Evolutionary conservation across 108 stramenopile genomes (phyloP).

Genomic region (Stephanodiscus minutulus): DNA sequence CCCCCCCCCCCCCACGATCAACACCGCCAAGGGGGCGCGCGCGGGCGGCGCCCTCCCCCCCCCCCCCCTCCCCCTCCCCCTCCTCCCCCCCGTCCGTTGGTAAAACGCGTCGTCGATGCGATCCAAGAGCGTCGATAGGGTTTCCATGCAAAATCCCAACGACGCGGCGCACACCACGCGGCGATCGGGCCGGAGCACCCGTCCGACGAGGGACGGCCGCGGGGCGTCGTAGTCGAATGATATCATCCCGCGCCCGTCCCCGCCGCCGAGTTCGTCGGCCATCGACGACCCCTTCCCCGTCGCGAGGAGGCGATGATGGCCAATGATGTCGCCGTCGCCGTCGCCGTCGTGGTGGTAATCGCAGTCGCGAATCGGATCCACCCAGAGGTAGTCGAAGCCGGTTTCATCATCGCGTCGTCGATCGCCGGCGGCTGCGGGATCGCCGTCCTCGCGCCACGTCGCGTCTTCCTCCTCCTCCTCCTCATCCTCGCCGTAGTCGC

Average conservation of each 20-base stretch:
- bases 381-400: neutral
- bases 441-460: neutral
- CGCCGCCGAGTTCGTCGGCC: neutral
- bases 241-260: neutral
- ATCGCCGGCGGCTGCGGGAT: neutral
- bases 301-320: too few relatives aligned
- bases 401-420: neutral
- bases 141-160: constrained; percentile 4
- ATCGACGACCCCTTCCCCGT: too few relatives aligned
- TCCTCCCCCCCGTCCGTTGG: neutral
- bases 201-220: neutral
- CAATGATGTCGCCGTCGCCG: too few relatives aligned
- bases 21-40: constrained; percentile 8
- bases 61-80: neutral
- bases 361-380: neutral
- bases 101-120: constrained; percentile 34
- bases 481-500: neutral
- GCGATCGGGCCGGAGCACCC: neutral
- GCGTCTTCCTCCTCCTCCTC: neutral
- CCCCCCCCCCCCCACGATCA: neutral
- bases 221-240: neutral
- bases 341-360: neutral
- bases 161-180: neutral
- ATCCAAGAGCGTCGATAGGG: constrained; percentile 26
- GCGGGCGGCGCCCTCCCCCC: constrained; percentile 19